A percentile compares a stretch with the other conserved stretches of the same genome.
phyloP scores from a whole-genome alignment of 805 yeast species.

The Alloascoidea africana region DNA sequence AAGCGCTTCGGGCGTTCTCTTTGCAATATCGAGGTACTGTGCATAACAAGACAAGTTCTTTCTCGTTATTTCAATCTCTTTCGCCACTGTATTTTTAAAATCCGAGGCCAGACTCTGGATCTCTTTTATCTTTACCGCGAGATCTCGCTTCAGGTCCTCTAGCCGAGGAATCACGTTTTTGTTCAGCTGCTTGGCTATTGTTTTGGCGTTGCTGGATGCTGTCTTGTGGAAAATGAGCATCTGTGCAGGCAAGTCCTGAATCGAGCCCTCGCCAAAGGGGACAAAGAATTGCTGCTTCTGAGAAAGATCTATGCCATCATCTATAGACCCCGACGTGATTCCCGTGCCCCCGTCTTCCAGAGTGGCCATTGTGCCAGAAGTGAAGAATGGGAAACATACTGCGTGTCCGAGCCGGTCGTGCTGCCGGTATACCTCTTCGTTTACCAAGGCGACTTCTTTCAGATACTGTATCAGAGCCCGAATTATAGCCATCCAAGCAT shows the following conservation, averaged over 20 bases:
- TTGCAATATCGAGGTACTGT: slow-evolving; percentile 42
- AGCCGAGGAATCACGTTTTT: slow-evolving; percentile 49
- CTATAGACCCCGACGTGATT: slow-evolving; percentile 20
- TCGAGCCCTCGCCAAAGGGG: slow-evolving; percentile 66
- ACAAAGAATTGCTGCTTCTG: no score
- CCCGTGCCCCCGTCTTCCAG: no score
- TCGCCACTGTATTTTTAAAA: slow-evolving; percentile 60
- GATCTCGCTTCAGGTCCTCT: slow-evolving; percentile 57
- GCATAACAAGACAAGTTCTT: slow-evolving; percentile 34
- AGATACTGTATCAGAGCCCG: slow-evolving; percentile 62
- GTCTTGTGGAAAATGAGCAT: slow-evolving; percentile 51
- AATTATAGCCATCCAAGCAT: slow-evolving; percentile 74
- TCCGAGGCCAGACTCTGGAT: slow-evolving; percentile 72
- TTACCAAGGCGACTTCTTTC: slow-evolving; percentile 66
- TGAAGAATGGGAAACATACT: slow-evolving; percentile 38
- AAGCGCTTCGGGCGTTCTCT: slow-evolving; percentile 24
- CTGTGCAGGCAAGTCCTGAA: slow-evolving; percentile 68
- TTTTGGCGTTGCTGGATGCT: slow-evolving; percentile 41
- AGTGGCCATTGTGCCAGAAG: slow-evolving; percentile 10
- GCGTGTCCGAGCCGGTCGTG: slow-evolving; percentile 74
- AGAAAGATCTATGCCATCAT: slow-evolving; percentile 25
- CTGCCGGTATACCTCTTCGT: slow-evolving; percentile 79
- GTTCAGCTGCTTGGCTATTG: slow-evolving; percentile 44
- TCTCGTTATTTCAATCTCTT: slow-evolving; percentile 56
- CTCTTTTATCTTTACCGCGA: slow-evolving; percentile 74